phyloP scores from a whole-genome alignment of 2,329 filamentous ascomycete species.

The Curvularia spicifera region DNA sequence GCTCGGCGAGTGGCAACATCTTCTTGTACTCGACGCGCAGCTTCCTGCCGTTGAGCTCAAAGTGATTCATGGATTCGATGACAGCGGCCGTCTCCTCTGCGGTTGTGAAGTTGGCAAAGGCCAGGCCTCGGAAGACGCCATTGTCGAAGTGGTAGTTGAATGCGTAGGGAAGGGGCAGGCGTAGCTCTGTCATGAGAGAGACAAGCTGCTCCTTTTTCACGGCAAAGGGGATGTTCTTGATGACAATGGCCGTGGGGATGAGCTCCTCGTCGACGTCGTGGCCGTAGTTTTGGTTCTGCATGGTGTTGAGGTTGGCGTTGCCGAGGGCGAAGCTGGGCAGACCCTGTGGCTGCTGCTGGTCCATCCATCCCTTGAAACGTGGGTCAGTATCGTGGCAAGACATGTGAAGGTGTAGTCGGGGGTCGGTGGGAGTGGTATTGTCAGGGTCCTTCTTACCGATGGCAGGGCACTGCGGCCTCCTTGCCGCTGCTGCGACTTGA shows the following conservation, averaged over 20 bases:
- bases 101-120: conserved; percentile 98
- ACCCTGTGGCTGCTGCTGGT: conserved; percentile 52
- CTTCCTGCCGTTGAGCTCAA: conserved; percentile 93
- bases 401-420: background rate
- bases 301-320: conserved; percentile 39
- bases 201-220: conserved; percentile 97
- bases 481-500: conserved; percentile 61
- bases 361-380: conserved; percentile 65
- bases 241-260: conserved; percentile 97
- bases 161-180: conserved; percentile 91
- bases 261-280: conserved; percentile 77
- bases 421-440: background rate
- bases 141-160: conserved; percentile 99
- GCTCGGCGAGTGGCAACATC: conserved; percentile 93
- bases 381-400: conserved; percentile 10
- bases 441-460: conserved; percentile 64
- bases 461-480: conserved; percentile 68
- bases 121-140: conserved; percentile 92
- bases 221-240: conserved; percentile 99
- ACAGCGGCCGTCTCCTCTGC: conserved; percentile 91
- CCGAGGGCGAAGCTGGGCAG: conserved; percentile 52
- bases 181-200: conserved; percentile 90
- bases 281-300: conserved; percentile 54
- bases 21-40: conserved; percentile 98
- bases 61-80: conserved; percentile 92